Evolutionary conservation across 495 filamentous ascomycete genomes (phyloP).

Genomic region (Penicillium steckii): DNA sequence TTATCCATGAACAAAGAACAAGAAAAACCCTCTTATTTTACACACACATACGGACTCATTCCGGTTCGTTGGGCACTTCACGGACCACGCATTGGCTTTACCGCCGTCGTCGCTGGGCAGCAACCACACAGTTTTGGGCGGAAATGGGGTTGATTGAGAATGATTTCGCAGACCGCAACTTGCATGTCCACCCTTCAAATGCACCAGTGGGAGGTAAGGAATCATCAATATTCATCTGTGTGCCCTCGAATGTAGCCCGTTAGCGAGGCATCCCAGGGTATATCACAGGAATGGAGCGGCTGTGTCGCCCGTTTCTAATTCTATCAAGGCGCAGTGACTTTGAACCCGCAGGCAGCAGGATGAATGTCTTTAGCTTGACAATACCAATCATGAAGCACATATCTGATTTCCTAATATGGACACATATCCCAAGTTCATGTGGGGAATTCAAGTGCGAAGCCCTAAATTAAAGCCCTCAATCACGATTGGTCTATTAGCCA

Average conservation of each 20-base stretch:
- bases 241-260: slow-evolving; percentile 6
- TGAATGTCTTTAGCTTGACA: neutral
- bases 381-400: neutral
- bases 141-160: slow-evolving; percentile 19
- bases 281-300: neutral
- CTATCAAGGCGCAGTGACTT: neutral
- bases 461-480: slow-evolving; percentile 5
- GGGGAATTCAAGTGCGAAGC: slow-evolving; percentile 8
- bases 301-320: neutral
- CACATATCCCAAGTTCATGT: neutral
- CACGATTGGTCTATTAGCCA: no score
- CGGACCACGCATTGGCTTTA: slow-evolving; percentile 36
- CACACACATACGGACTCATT: slow-evolving; percentile 13
- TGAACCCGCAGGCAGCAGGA: neutral
- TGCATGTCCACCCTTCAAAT: slow-evolving; percentile 11
- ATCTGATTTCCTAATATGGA: neutral
- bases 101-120: slow-evolving; percentile 42
- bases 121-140: slow-evolving; percentile 29
- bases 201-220: slow-evolving; percentile 1
- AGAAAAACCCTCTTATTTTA: slow-evolving; percentile 3
- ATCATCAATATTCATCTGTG: slow-evolving; percentile 3
- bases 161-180: slow-evolving; percentile 41
- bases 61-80: slow-evolving; percentile 34
- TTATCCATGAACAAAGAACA: slow-evolving; percentile 5
- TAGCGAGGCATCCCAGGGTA: slow-evolving; percentile 1